Evolutionary conservation across 805 yeast genomes (phyloP).

Genomic region (Candida schatavii): DNA sequence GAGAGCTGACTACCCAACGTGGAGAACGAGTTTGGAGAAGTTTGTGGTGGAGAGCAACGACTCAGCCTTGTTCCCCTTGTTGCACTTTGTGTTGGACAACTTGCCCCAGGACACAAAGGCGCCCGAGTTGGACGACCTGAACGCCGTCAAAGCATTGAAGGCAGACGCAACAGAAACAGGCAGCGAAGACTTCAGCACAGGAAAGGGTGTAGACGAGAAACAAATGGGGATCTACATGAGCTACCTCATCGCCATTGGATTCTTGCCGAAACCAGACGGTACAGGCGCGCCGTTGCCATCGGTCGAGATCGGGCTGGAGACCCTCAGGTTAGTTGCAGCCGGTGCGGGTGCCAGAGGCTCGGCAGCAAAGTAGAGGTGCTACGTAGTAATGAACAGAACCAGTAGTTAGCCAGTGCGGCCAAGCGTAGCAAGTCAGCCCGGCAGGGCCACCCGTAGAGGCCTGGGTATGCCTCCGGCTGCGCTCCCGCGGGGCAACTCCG

Average conservation of each 20-base stretch:
- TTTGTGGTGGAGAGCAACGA: slow-evolving; percentile 74
- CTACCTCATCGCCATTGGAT: slow-evolving; percentile 77
- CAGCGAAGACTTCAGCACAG: slow-evolving; percentile 55
- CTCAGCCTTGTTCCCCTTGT: slow-evolving; percentile 85
- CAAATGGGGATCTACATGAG: slow-evolving; percentile 76
- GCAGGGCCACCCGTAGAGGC: background rate
- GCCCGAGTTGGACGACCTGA: slow-evolving; percentile 88
- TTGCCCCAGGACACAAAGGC: slow-evolving; percentile 90
- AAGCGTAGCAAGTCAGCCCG: too few species aligned
- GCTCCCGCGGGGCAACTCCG: too few species aligned
- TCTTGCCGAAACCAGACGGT: slow-evolving; percentile 60
- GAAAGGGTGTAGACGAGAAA: slow-evolving; percentile 68
- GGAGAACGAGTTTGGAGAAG: slow-evolving; percentile 76
- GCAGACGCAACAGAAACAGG: slow-evolving; percentile 64
- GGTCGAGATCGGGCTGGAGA: slow-evolving; percentile 52
- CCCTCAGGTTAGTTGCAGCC: slow-evolving; percentile 51
- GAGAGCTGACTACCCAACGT: slow-evolving; percentile 63
- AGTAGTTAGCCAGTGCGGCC: too few species aligned
- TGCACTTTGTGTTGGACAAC: slow-evolving; percentile 92
- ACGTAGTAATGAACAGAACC: too few species aligned
- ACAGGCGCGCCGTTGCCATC: slow-evolving; percentile 52
- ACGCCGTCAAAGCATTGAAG: slow-evolving; percentile 69
- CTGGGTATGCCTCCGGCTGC: too few species aligned
- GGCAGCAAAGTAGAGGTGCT: slow-evolving; percentile 45
- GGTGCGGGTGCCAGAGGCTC: slow-evolving; percentile 79